These are phyloP conservation scores for Trypanosoma brucei DNA, from an alignment of 208 protist species.

Conservation along the genomic window DNA sequence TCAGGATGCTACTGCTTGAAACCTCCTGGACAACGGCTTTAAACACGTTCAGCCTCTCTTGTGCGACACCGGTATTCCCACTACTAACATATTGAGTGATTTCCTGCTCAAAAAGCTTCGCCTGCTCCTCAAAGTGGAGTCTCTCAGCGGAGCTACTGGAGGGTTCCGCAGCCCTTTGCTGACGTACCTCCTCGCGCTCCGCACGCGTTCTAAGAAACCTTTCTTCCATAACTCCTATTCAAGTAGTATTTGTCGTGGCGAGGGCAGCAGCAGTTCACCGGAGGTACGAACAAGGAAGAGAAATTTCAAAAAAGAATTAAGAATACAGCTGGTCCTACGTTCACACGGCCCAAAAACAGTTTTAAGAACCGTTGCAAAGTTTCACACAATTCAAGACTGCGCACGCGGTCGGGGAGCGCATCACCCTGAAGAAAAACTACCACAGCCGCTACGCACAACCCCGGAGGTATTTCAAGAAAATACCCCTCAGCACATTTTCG, in stretches of 20 bases:
- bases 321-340: too few species aligned
- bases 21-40: conserved; percentile 58
- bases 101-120: conserved; percentile 27
- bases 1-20: conserved; percentile 45
- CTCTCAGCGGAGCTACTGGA: conserved; percentile 35
- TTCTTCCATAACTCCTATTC: conserved; percentile 47
- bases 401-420: too few species aligned
- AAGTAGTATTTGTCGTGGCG: not conserved
- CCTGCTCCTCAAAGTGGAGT: conserved; percentile 59
- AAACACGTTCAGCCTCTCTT: conserved; percentile 40
- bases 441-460: not conserved
- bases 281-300: too few species aligned
- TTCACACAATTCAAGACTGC: too few species aligned
- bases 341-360: too few species aligned
- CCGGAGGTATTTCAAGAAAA: conserved; percentile 65
- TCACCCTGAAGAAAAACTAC: too few species aligned
- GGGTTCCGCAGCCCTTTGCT: conserved; percentile 25
- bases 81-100: conserved; percentile 25
- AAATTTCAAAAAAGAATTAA: too few species aligned
- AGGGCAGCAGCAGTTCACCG: too few species aligned
- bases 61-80: conserved; percentile 29
- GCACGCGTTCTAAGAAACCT: conserved; percentile 63
- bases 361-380: too few species aligned
- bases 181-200: conserved; percentile 58
- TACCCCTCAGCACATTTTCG: conserved; percentile 42